Percentiles rank a stretch among this genome's conserved stretches.
These are phyloP conservation scores for Prunus campanulata DNA, from an alignment of 306 rosid species.

Conservation along the genomic window DNA sequence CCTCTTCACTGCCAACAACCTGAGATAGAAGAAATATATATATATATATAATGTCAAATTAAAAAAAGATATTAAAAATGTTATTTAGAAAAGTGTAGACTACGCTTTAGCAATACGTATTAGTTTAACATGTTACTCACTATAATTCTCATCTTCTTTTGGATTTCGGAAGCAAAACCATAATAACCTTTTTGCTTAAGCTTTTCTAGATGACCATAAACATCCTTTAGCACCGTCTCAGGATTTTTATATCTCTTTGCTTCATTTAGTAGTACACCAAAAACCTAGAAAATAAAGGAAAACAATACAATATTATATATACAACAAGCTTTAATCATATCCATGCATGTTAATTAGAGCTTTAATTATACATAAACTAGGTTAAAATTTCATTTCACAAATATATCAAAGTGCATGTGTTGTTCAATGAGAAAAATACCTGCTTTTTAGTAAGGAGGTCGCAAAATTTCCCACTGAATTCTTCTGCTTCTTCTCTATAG, in stretches of 20 bases:
- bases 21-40: no score
- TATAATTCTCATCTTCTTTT: not conserved
- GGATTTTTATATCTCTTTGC: not conserved
- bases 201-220: not conserved
- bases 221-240: not conserved
- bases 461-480: not conserved
- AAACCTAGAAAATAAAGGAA: conserved; percentile 4
- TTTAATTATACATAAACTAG: no score
- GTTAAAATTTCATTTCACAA: no score
- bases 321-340: no score
- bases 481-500: not conserved
- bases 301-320: no score
- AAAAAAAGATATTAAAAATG: not conserved
- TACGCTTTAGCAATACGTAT: no score
- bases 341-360: no score
- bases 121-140: not conserved
- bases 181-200: not conserved
- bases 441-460: not conserved
- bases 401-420: no score
- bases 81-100: not conserved
- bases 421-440: not conserved
- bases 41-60: not conserved
- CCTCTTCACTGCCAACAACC: not conserved
- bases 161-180: not conserved
- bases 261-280: not conserved